phyloP scores from a whole-genome alignment of 2,329 filamentous ascomycete genomes.

The Stagonosporopsis tanaceti region DNA sequence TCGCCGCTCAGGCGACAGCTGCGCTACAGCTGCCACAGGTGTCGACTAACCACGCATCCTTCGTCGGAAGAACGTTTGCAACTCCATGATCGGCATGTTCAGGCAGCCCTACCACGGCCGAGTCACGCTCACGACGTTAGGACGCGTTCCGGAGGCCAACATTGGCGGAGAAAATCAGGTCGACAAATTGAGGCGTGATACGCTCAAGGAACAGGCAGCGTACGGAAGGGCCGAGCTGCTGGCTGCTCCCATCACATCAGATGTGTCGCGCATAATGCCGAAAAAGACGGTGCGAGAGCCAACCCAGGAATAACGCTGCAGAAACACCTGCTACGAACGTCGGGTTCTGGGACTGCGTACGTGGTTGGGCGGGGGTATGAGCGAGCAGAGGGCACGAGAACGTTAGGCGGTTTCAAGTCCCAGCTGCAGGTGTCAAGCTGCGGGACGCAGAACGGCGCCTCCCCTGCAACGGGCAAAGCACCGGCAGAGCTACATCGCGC shows the following conservation, averaged over 20 bases:
- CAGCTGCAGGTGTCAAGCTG: slow-evolving; percentile 7
- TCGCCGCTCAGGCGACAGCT: slow-evolving; percentile 8
- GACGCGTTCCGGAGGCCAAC: background rate
- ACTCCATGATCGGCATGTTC: slow-evolving; percentile 2
- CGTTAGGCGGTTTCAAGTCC: slow-evolving; percentile 14
- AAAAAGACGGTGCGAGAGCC: background rate
- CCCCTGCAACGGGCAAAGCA: slow-evolving; percentile 5
- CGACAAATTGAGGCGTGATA: slow-evolving; percentile 8
- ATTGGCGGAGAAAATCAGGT: slow-evolving; percentile 10
- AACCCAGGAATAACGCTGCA: slow-evolving; percentile 13
- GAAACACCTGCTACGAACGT: background rate
- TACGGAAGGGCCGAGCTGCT: slow-evolving; percentile 4
- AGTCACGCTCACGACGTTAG: slow-evolving; percentile 1
- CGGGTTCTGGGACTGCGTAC: slow-evolving; percentile 3
- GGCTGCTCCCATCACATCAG: slow-evolving; percentile 1
- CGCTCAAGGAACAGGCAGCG: background rate
- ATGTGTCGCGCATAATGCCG: slow-evolving; percentile 9
- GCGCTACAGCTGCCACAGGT: slow-evolving; percentile 20
- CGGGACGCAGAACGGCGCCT: slow-evolving; percentile 10
- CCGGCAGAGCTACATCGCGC: background rate
- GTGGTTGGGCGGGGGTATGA: slow-evolving; percentile 12
- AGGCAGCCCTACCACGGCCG: slow-evolving; percentile 8
- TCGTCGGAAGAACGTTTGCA: slow-evolving; percentile 2
- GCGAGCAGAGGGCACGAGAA: background rate
- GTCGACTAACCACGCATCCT: slow-evolving; percentile 9